Evolutionary conservation across 2,329 filamentous ascomycete species (phyloP).

Genomic region (Byssoonygena ceratinophila): DNA sequence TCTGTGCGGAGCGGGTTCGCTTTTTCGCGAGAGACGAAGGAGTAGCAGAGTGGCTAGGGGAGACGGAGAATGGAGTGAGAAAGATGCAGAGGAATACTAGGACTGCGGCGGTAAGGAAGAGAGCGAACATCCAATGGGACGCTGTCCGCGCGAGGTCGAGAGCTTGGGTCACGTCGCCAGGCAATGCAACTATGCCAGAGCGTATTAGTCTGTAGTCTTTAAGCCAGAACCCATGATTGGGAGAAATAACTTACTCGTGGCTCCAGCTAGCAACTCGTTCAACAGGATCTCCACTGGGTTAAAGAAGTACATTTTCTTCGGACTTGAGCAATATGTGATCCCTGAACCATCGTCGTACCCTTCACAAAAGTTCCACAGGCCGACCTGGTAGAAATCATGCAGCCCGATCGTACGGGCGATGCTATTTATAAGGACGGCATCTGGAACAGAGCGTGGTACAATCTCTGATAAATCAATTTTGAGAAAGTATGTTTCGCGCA

Average conservation of each 20-base stretch:
- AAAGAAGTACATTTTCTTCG: slow-evolving; percentile 72
- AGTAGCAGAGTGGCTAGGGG: slow-evolving; percentile 21
- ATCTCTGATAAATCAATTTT: slow-evolving; percentile 73
- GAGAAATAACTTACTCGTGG: slow-evolving; percentile 48
- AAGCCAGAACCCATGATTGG: not conserved
- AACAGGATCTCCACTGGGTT: slow-evolving; percentile 76
- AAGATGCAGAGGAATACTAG: slow-evolving; percentile 65
- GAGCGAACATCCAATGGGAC: slow-evolving; percentile 78
- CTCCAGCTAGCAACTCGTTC: slow-evolving; percentile 67
- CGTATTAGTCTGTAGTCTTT: slow-evolving; percentile 12
- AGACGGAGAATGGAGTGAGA: slow-evolving; percentile 45
- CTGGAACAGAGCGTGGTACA: slow-evolving; percentile 60
- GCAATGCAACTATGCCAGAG: slow-evolving; percentile 55
- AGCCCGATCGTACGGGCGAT: slow-evolving; percentile 77
- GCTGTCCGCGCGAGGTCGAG: slow-evolving; percentile 63
- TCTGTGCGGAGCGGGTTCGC: slow-evolving; percentile 26
- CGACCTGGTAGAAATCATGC: slow-evolving; percentile 89
- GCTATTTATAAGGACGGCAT: slow-evolving; percentile 68
- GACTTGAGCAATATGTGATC: slow-evolving; percentile 63
- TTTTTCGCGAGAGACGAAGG: slow-evolving; percentile 23
- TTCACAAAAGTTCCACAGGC: slow-evolving; percentile 86
- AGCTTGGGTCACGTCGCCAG: slow-evolving; percentile 60
- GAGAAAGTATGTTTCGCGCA: slow-evolving; percentile 70
- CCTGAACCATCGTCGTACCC: slow-evolving; percentile 59
- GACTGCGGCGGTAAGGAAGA: slow-evolving; percentile 63